phyloP scores from a whole-genome alignment of 352 stramenopile species.

The Phytophthora pseudosyringae region DNA sequence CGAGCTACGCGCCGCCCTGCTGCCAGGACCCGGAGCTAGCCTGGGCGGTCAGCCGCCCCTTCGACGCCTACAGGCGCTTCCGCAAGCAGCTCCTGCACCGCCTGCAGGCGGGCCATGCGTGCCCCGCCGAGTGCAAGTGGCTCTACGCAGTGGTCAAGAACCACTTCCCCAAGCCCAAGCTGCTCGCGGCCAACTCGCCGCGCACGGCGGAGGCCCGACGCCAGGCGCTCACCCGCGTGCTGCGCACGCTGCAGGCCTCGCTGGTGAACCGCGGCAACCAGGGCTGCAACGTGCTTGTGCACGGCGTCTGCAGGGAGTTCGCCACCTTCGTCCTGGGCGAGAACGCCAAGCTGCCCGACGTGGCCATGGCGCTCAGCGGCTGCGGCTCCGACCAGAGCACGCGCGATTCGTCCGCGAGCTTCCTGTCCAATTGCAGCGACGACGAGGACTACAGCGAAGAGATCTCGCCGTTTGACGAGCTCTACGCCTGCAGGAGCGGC shows the following conservation, averaged over 20 bases:
- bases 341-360: conserved; percentile 21
- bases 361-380: conserved; percentile 21
- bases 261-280: conserved; percentile 44
- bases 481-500: conserved; percentile 25
- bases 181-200: conserved; percentile 33
- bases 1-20: conserved; percentile 30
- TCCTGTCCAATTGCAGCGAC: conserved; percentile 27
- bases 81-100: conserved; percentile 38
- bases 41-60: conserved; percentile 40
- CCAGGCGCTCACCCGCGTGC: conserved; percentile 35
- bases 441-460: conserved; percentile 28
- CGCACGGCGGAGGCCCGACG: conserved; percentile 33
- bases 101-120: conserved; percentile 33
- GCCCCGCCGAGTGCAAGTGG: conserved; percentile 44
- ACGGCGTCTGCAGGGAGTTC: conserved; percentile 38
- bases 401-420: conserved; percentile 34
- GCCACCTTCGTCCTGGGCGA: conserved; percentile 37
- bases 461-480: conserved; percentile 20
- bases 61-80: conserved; percentile 54
- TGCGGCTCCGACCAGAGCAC: conserved; percentile 37
- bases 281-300: conserved; percentile 34
- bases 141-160: conserved; percentile 45
- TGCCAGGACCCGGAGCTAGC: conserved; percentile 23
- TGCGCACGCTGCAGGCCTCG: conserved; percentile 34
- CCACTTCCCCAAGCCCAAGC: conserved; percentile 41